phyloP scores from a whole-genome alignment of 805 yeast species.

The Zygoascus ofunaensis region DNA sequence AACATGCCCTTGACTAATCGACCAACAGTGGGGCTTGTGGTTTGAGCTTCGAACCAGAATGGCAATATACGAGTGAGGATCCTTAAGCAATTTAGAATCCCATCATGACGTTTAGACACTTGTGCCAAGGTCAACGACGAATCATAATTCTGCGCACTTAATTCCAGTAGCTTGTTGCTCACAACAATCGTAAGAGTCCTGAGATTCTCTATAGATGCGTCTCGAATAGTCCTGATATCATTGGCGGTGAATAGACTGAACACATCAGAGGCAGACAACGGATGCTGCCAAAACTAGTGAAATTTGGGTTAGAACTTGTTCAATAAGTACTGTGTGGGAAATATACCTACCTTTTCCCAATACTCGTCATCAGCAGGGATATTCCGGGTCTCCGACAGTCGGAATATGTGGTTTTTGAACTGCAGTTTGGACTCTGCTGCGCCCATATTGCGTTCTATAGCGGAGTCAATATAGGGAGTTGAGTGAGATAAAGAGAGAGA shows the following conservation, averaged over 20 bases:
- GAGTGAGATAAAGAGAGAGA: neutral
- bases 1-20: conserved; percentile 31
- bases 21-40: conserved; percentile 12
- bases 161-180: conserved; percentile 27
- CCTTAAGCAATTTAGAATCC: conserved; percentile 51
- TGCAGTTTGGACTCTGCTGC: conserved; percentile 59
- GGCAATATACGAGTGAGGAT: conserved; percentile 60
- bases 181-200: conserved; percentile 40
- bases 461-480: neutral
- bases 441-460: conserved; percentile 45
- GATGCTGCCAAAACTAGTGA: conserved; percentile 37
- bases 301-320: conserved; percentile 2
- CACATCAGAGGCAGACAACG: conserved; percentile 47
- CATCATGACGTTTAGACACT: neutral
- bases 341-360: conserved; percentile 31
- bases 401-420: conserved; percentile 51
- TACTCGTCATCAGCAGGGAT: conserved; percentile 29
- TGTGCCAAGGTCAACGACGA: neutral
- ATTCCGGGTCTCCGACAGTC: conserved; percentile 31
- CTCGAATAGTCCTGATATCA: conserved; percentile 54
- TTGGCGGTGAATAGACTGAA: conserved; percentile 45
- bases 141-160: conserved; percentile 9
- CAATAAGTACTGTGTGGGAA: conserved; percentile 1
- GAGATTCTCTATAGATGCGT: conserved; percentile 49
- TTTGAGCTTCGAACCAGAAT: conserved; percentile 47